phyloP scores from a whole-genome alignment of 768 basidiomycete genomes.

The Pleurotus djamor region DNA sequence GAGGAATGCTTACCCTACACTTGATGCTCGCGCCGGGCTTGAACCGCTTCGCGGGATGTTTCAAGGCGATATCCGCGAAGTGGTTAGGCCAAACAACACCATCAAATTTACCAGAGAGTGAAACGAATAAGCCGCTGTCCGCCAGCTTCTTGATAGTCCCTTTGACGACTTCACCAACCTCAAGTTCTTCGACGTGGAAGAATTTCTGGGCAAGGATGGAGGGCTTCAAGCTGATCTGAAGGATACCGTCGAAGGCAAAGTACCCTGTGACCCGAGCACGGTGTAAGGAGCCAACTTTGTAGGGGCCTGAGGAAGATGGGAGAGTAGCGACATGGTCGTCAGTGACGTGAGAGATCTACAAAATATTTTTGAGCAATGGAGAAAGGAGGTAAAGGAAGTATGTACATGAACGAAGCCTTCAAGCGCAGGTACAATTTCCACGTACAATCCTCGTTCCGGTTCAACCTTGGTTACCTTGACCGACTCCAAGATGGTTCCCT shows the following conservation, averaged over 20 bases:
- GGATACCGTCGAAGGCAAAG: constrained; percentile 80
- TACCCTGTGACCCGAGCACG: constrained; percentile 86
- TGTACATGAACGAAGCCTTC: constrained; percentile 89
- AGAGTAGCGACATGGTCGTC: constrained; percentile 89
- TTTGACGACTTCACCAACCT: constrained; percentile 84
- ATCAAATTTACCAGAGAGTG: constrained; percentile 84
- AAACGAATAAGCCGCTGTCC: constrained; percentile 79
- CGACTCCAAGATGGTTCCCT: constrained; percentile 70
- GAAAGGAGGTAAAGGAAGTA: constrained; percentile 10
- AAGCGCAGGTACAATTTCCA: constrained; percentile 59
- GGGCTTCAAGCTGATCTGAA: constrained; percentile 84
- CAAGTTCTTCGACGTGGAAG: constrained; percentile 76
- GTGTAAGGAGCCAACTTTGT: constrained; percentile 79
- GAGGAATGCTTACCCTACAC: constrained; percentile 62
- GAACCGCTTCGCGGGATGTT: constrained; percentile 91
- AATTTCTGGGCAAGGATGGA: constrained; percentile 86
- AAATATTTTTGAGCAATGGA: constrained; percentile 2
- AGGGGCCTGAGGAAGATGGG: constrained; percentile 68
- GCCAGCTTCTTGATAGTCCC: constrained; percentile 86
- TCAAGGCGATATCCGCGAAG: constrained; percentile 92
- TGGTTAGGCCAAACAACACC: constrained; percentile 94
- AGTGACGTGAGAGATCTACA: constrained; percentile 89
- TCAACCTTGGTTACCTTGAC: constrained; percentile 78
- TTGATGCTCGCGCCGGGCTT: constrained; percentile 80
- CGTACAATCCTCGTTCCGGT: constrained; percentile 77